Base-by-base conservation (phyloP, 2,329 filamentous ascomycete genomes). In the Didymella lethalis region DNA sequence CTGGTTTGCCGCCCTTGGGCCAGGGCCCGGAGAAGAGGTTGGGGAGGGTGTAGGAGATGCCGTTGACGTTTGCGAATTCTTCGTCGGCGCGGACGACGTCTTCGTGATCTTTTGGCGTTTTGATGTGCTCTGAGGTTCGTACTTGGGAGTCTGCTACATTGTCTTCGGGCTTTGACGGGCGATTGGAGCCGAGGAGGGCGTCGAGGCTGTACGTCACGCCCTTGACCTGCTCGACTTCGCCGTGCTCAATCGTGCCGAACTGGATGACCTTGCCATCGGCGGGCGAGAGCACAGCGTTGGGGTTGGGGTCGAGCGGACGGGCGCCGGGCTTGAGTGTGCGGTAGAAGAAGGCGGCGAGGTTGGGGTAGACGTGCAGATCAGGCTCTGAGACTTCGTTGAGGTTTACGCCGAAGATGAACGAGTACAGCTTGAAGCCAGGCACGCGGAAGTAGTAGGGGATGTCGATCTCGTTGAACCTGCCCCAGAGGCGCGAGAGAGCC, bases 171-270 rank as follows among this genome's bases (percentile, higher is more conserved):
- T 59, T 70, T 2, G 75, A 77, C 57, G 65, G 76, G 20, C 68
- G 67, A 32, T 64, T 65, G 48, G 77, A 77, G 50, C 95, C 95
- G 2, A 99, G 85, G 1, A 99, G 85, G 7, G 95, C 93, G 75
- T 99, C 95, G 54, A 99, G 86, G 66, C 90, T 96, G 79, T 99
- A 99, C 0, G 95, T 99, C 84, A 99, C 95, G 60, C 95, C 95
- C 80, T 99, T 99, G 64, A 99, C 94, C 80, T 99, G 95, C 77
- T 99, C 95, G 43, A 99, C 96, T 72, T 97, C 92, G 47, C 94
- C 93, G 70, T 93, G 88, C 71, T 96, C 90, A 57, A 99, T 97
- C 68, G 88, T 88, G 11, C 95, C 95, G 68, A 93, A 97, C 70
- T 98, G 94, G 26, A 99, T 85, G 45, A 99, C 85, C 64, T 90